Conservation (phyloP, 768 basidiomycete species). For the Myochromella boudieri region DNA sequence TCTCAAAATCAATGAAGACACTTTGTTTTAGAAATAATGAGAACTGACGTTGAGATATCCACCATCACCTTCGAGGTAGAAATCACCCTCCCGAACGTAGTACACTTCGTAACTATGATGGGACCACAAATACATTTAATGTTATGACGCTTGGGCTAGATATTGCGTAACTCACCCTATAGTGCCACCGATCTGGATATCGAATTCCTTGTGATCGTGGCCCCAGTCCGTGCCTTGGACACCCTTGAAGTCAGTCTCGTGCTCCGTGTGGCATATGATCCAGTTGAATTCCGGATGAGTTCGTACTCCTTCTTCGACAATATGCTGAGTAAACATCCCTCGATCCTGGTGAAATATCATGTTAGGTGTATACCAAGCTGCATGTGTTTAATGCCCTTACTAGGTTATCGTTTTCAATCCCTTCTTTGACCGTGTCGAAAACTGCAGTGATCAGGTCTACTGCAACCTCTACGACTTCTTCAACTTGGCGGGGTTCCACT, state of each 20-base stretch:
- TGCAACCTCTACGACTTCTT: conserved; percentile 1
- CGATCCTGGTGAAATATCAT: too few relatives aligned
- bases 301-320: conserved; percentile 9
- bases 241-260: conserved; percentile 20
- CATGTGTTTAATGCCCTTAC: too few relatives aligned
- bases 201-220: conserved; percentile 25
- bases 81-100: conserved; percentile 12
- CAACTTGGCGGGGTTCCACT: conserved; percentile 10
- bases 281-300: conserved; percentile 16
- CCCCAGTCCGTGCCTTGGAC: conserved; percentile 22
- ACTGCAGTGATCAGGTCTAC: conserved; percentile 8
- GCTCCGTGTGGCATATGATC: conserved; percentile 21
- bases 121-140: neutral
- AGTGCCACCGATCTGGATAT: conserved; percentile 16
- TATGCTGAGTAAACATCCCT: conserved; percentile 5
- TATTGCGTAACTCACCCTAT: conserved; percentile 9
- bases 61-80: conserved; percentile 15
- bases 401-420: conserved; percentile 11
- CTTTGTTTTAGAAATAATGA: neutral
- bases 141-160: too few relatives aligned
- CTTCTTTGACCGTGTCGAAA: conserved; percentile 3
- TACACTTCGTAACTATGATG: conserved; percentile 14
- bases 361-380: too few relatives aligned
- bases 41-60: conserved; percentile 14
- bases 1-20: neutral